Conservation (phyloP, 225 moss, liverwort and hornwort genomes). For the Marchantia paleacea region DNA sequence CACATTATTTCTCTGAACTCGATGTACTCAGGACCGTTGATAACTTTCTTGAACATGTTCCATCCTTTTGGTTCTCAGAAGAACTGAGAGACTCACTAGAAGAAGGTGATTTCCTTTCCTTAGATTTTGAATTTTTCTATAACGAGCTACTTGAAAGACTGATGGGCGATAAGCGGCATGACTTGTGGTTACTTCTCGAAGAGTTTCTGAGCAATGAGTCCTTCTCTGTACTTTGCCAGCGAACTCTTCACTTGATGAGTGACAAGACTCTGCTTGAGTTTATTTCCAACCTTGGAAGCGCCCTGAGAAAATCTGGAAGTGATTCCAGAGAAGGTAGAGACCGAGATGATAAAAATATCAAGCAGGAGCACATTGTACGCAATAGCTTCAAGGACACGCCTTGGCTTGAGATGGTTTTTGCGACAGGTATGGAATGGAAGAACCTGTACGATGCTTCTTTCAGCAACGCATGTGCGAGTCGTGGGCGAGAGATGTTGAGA, state of each 20-base stretch:
- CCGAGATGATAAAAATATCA: not conserved
- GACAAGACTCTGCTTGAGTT: constrained; percentile 60
- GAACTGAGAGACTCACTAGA: constrained; percentile 66
- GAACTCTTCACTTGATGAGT: constrained; percentile 62
- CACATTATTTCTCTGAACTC: constrained; percentile 89
- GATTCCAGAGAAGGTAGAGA: constrained; percentile 17
- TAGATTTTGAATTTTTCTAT: constrained; percentile 63
- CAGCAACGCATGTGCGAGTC: constrained; percentile 61
- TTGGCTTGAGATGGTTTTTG: constrained; percentile 59
- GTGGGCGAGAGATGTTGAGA: constrained; percentile 58
- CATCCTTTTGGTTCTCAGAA: constrained; percentile 80
- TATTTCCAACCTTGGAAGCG: constrained; percentile 53
- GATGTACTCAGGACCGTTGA: constrained; percentile 67
- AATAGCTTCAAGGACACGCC: constrained; percentile 8
- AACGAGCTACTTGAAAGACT: constrained; percentile 54
- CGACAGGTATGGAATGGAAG: constrained; percentile 61
- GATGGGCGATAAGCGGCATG: constrained; percentile 31
- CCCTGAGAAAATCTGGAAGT: constrained; percentile 28
- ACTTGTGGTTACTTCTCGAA: constrained; percentile 53
- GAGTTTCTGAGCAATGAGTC: constrained; percentile 50
- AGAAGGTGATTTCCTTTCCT: constrained; percentile 51
- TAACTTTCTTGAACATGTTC: constrained; percentile 70
- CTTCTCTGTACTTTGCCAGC: constrained; percentile 61
- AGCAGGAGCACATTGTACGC: not conserved
- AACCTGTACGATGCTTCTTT: constrained; percentile 53